Evolutionary conservation across 1,284 basidiomycete genomes (phyloP).

Genomic region (Ganoderma boninense): DNA sequence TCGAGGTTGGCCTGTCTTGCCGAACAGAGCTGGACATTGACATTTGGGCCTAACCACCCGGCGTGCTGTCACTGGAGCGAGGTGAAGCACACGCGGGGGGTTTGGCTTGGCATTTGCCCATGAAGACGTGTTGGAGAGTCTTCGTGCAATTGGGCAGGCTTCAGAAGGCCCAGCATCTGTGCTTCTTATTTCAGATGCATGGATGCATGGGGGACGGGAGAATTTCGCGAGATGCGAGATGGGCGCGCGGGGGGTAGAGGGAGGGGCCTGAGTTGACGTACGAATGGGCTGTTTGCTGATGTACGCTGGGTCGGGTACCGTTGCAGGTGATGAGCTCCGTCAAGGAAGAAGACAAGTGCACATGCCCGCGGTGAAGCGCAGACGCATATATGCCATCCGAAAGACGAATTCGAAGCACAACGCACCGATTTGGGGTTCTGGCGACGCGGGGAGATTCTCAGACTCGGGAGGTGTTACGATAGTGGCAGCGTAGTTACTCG

Average conservation of each 20-base stretch:
- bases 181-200: not conserved
- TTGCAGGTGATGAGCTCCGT: slow-evolving; percentile 71
- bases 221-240: slow-evolving; percentile 1
- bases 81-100: not conserved
- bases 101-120: not conserved
- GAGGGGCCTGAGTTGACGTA: slow-evolving; percentile 28
- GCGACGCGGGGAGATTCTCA: not conserved
- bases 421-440: not conserved
- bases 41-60: not conserved
- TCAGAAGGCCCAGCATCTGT: not conserved
- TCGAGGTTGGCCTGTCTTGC: not conserved
- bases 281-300: slow-evolving; percentile 30
- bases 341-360: slow-evolving; percentile 74
- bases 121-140: not conserved
- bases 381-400: slow-evolving; percentile 4
- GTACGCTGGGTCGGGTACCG: slow-evolving; percentile 14
- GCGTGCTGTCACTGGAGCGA: not conserved
- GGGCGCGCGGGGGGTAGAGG: not conserved
- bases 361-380: slow-evolving; percentile 53
- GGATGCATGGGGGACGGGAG: not conserved
- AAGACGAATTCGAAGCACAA: slow-evolving; percentile 8
- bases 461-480: slow-evolving; percentile 13
- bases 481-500: not conserved
- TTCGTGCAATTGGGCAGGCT: not conserved
- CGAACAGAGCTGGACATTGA: not conserved